phyloP scores from a whole-genome alignment of 306 rosid species.

The Inga leiocalycina region DNA sequence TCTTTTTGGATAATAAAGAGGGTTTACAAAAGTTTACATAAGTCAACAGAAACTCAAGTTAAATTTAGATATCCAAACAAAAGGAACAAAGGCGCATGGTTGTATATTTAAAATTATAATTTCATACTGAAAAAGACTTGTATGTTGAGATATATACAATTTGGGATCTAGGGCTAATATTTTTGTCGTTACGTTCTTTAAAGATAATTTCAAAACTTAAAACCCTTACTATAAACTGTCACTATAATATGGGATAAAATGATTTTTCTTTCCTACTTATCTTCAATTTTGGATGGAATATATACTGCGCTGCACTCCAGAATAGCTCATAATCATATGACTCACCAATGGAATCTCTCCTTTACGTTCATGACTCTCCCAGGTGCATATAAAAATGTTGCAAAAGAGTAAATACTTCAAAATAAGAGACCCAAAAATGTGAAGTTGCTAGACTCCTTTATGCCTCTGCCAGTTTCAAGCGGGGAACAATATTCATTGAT shows the following conservation, averaged over 20 bases:
- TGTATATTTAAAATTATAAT: not conserved
- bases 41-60: too few relatives aligned
- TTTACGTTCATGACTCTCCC: too few relatives aligned
- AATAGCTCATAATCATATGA: constrained; percentile 37
- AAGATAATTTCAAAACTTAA: not conserved
- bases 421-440: not conserved
- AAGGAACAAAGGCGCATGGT: too few relatives aligned
- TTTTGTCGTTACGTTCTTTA: not conserved
- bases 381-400: too few relatives aligned
- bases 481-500: constrained; percentile 90
- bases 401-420: not conserved
- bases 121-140: not conserved
- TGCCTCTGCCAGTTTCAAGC: constrained; percentile 72
- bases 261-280: not conserved
- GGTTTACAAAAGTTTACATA: too few relatives aligned
- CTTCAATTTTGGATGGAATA: not conserved
- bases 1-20: too few relatives aligned
- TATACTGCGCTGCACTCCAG: not conserved
- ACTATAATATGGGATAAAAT: not conserved
- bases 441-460: constrained; percentile 16
- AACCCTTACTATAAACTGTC: not conserved
- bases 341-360: constrained; percentile 26
- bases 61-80: too few relatives aligned
- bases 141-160: not conserved
- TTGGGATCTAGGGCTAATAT: not conserved